Evolutionary conservation across 2,329 filamentous ascomycete genomes (phyloP), one percentile per base, ranked within the genome.

Genomic region (Nemania diffusa): DNA sequence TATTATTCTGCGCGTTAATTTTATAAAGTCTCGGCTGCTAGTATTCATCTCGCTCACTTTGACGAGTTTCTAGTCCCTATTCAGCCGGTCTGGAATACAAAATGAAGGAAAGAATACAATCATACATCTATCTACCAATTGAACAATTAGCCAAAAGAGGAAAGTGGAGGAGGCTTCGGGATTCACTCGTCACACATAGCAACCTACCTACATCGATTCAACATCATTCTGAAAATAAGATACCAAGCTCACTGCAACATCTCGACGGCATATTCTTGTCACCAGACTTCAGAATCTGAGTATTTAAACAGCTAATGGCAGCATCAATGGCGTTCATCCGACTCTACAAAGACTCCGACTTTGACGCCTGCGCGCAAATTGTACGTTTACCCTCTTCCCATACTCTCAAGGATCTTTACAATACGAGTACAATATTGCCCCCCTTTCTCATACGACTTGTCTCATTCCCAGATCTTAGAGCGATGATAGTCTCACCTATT

Each of bases 321-420:
- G 4, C n/a, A 17, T 42, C 44, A 51, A 84, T 84, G 82, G 81
- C 82, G 2, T 84, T 82, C 71, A 83, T 85, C 57, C 78, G 83
- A 59, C 78, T 74, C 2, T 83, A 82, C 62, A 69, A 76, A 64
- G 65, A 77, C 5, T 72, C 74, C 6, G 82, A 83, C 71, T 81
- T 80, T 70, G 80, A 82, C 7, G 78, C 75, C 55, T 80, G 77
- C 57, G 80, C 79, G 5, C 74, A 80, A 51, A 84, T 84, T 65
- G 82, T 83, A 71, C 58, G 76, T 51, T 8, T 40, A 22, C 29
- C 52, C 51, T 27, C 55, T 34, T 7, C 52, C 34, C 42, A 40
- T 44, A 58, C 59, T 53, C 34, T 52, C 62, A 26, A 42, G 42
- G 17, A 17, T 8, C 53, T 27, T 22, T n/a, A 8, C 6, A 22